Evolutionary conservation across 1,284 basidiomycete genomes (phyloP), one percentile per base, ranked within the genome.

Genomic region (Tremellales sp.): DNA sequence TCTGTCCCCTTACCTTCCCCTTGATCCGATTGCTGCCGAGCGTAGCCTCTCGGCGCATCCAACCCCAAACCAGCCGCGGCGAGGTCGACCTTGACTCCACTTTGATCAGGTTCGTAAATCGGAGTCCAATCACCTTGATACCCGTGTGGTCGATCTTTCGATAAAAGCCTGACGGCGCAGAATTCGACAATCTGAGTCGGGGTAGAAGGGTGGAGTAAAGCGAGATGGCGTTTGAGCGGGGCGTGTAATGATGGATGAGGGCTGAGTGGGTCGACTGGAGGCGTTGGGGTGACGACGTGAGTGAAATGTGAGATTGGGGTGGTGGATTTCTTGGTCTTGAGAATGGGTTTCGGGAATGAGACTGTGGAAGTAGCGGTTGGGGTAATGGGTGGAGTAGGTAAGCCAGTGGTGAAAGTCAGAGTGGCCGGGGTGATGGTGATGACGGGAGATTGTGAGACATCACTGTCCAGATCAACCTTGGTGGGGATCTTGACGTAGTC

Each of bases 141-240:
- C 13, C 66, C 66, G 43, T 55, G 52, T 12, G 66, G 67, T 3
- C 46, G 19, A 19, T 68, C 67, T 23, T 41, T 40, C 11, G 61
- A 64, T 19, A 68, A 48, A 3, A 68, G 52, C 8, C 65, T 49
- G 2, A 47, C 55, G n/a, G 67, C 61, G 48, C 61, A 46, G 49
- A 68, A 68, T 12, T 48, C 27, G 8, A 61, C 42, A 36, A 64
- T 47, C 6, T 45, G 25, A 6, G 36, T 33, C 0, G 63, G 59
- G 7, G 59, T 62, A 6, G 40, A 27, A 0, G 64, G 64, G 43
- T 65, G 63, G 6, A 63, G 43, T 0, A 58, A 27, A 0, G 49
- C 39, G 13, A 68, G 53, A 42, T 65, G 63, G 3, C 46, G 46
- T 37, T 42, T 52, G 19, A 68, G 58, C 8, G 63, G 56, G 2